Evolutionary conservation across 2,329 filamentous ascomycete genomes (phyloP).

Genomic region (Sclerotinia glacialis): DNA sequence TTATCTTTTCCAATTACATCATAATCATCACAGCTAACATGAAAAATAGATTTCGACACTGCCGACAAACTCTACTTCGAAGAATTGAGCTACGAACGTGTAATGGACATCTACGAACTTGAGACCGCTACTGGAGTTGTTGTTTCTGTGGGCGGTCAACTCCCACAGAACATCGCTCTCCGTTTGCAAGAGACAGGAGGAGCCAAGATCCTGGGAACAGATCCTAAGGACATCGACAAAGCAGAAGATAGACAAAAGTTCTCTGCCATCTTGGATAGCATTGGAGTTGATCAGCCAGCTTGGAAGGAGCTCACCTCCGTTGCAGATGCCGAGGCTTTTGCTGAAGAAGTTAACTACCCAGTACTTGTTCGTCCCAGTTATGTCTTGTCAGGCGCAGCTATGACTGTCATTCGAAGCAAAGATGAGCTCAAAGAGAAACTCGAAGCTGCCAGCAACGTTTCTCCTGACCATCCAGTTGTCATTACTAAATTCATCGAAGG

Average conservation of each 20-base stretch:
- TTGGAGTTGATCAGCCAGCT: conserved; percentile 92
- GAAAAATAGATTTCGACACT: conserved; percentile 67
- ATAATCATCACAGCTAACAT: too few relatives aligned
- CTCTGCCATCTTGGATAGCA: conserved; percentile 93
- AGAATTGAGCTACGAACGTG: conserved; percentile 92
- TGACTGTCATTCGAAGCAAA: conserved; percentile 91
- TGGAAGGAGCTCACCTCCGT: conserved; percentile 97
- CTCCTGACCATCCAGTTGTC: conserved; percentile 94
- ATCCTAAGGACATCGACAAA: conserved; percentile 94
- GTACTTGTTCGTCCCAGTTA: conserved; percentile 94
- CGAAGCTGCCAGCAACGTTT: conserved; percentile 82
- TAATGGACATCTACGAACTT: conserved; percentile 98
- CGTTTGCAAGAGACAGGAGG: conserved; percentile 87
- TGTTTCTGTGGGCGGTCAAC: conserved; percentile 91
- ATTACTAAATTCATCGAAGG: conserved; percentile 99
- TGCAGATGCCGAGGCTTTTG: conserved; percentile 82
- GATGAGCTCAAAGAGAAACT: conserved; percentile 94
- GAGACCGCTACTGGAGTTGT: conserved; percentile 83
- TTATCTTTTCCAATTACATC: neutral
- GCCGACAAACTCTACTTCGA: conserved; percentile 96
- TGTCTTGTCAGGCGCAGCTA: conserved; percentile 94
- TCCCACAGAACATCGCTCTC: conserved; percentile 96
- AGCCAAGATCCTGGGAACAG: conserved; percentile 86
- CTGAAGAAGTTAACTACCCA: conserved; percentile 81
- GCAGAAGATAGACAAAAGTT: conserved; percentile 98